Evolutionary conservation across 2,329 filamentous ascomycete genomes (phyloP).

Genomic region (Coleophoma eucalyptorum): DNA sequence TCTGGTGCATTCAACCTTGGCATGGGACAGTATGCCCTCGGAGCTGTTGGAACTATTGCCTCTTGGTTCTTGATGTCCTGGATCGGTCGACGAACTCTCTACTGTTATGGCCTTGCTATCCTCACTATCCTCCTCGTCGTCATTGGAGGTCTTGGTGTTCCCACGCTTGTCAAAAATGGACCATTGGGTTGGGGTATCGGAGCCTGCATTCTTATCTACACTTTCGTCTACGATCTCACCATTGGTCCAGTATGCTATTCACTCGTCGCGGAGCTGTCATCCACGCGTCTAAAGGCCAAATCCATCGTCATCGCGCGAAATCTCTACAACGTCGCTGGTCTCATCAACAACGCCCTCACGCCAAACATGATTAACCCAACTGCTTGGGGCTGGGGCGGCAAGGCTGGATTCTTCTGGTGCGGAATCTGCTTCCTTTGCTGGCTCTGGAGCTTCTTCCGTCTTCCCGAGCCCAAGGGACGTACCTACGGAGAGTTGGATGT

Average conservation of each 20-base stretch:
- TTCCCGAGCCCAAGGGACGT: conserved; percentile 74
- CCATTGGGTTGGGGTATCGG: conserved; percentile 33
- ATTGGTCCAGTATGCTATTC: conserved; percentile 88
- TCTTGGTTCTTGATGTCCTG: conserved; percentile 42
- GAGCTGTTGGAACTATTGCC: conserved; percentile 43
- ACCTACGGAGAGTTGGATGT: conserved; percentile 83
- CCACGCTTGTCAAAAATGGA: conserved; percentile 10
- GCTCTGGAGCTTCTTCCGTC: conserved; percentile 76
- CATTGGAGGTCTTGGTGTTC: conserved; percentile 23
- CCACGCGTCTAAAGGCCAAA: conserved; percentile 82
- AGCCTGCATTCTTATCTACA: conserved; percentile 73
- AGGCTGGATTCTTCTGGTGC: conserved; percentile 82
- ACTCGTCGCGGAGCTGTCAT: conserved; percentile 77
- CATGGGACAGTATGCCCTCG: conserved; percentile 38
- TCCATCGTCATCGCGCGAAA: conserved; percentile 81
- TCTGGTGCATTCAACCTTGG: conserved; percentile 39
- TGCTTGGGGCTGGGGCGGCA: conserved; percentile 84
- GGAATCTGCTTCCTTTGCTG: conserved; percentile 76
- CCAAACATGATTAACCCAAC: conserved; percentile 67
- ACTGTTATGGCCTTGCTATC: conserved; percentile 36
- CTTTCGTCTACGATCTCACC: conserved; percentile 77
- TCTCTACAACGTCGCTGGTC: conserved; percentile 54
- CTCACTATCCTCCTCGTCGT: conserved; percentile 33
- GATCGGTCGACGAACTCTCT: conserved; percentile 45
- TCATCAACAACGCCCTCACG: conserved; percentile 44